Conservation (phyloP, 441 rosid genomes). For the Geranium incanum region DNA sequence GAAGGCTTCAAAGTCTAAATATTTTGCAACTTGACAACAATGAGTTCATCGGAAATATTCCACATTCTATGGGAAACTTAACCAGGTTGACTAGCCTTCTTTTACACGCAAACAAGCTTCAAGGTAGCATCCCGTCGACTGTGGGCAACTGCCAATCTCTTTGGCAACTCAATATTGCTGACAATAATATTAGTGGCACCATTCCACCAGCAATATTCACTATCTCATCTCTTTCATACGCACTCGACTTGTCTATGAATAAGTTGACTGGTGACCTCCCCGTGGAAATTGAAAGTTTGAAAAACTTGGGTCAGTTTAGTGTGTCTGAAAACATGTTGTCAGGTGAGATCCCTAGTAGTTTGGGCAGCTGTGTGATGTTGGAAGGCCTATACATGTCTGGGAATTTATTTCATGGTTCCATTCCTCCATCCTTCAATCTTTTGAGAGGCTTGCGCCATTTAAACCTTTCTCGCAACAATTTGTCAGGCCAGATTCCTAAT, state of each 20-base stretch:
- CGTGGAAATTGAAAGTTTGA: constrained; percentile 7
- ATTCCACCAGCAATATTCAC: constrained; percentile 20
- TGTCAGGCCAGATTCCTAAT: no score
- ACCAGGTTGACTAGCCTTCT: no score
- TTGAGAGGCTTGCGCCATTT: constrained; percentile 26
- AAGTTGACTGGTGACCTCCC: constrained; percentile 18
- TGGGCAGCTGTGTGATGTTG: constrained; percentile 17
- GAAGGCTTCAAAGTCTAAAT: not conserved
- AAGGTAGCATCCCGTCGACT: constrained; percentile 19
- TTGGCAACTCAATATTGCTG: not conserved
- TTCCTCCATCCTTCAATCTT: constrained; percentile 15
- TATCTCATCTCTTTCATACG: not conserved
- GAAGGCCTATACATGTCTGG: constrained; percentile 17
- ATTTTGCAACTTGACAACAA: constrained; percentile 3
- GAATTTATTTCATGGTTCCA: constrained; percentile 24
- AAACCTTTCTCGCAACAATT: no score
- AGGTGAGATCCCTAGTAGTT: constrained; percentile 19
- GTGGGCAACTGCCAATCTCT: constrained; percentile 12
- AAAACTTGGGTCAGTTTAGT: not conserved
- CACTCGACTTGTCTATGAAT: constrained; percentile 3
- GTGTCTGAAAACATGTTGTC: constrained; percentile 18
- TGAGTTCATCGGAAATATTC: no score
- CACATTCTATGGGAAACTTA: no score
- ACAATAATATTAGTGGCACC: constrained; percentile 15
- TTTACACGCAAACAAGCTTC: no score